phyloP scores from a whole-genome alignment of 164 flowering plant genomes.

The Euptelea pleiosperma region DNA sequence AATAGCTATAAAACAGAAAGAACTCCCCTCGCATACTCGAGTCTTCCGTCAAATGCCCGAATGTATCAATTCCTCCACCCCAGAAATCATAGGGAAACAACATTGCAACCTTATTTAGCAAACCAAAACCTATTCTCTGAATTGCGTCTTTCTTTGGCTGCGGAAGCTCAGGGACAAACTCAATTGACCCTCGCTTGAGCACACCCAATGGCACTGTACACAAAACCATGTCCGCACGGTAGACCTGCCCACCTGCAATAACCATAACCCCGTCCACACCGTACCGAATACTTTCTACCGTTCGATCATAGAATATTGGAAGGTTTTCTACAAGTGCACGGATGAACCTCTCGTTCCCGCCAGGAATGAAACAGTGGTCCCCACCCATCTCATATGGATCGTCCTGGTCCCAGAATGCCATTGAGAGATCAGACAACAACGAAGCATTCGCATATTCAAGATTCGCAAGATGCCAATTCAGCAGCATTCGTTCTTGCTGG shows the following conservation, averaged over 20 bases:
- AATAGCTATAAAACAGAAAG: slow-evolving; percentile 88
- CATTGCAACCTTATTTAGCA: slow-evolving; percentile 90
- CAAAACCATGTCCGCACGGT: slow-evolving; percentile 79
- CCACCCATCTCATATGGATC: slow-evolving; percentile 99
- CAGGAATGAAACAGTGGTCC: slow-evolving; percentile 97
- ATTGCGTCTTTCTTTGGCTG: slow-evolving; percentile 81
- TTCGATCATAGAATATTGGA: slow-evolving; percentile 65
- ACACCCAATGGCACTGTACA: slow-evolving; percentile 97
- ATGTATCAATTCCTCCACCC: slow-evolving; percentile 97
- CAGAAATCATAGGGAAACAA: slow-evolving; percentile 89
- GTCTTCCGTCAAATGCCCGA: slow-evolving; percentile 87
- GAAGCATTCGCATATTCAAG: slow-evolving; percentile 96
- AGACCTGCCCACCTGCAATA: slow-evolving; percentile 69
- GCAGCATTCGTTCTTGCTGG: slow-evolving; percentile 69
- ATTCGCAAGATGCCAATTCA: slow-evolving; percentile 97
- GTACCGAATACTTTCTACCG: slow-evolving; percentile 65
- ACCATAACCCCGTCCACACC: slow-evolving; percentile 83
- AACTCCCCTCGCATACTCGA: slow-evolving; percentile 79
- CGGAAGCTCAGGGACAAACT: slow-evolving; percentile 88
- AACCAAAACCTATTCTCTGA: slow-evolving; percentile 79
- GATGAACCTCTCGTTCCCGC: slow-evolving; percentile 85
- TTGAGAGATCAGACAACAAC: slow-evolving; percentile 68
- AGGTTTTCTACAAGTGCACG: slow-evolving; percentile 74
- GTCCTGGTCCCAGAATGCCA: slow-evolving; percentile 99
- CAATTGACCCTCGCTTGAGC: slow-evolving; percentile 69